Conservation (phyloP, 345 rosid species). For the Barbarea vulgaris region DNA sequence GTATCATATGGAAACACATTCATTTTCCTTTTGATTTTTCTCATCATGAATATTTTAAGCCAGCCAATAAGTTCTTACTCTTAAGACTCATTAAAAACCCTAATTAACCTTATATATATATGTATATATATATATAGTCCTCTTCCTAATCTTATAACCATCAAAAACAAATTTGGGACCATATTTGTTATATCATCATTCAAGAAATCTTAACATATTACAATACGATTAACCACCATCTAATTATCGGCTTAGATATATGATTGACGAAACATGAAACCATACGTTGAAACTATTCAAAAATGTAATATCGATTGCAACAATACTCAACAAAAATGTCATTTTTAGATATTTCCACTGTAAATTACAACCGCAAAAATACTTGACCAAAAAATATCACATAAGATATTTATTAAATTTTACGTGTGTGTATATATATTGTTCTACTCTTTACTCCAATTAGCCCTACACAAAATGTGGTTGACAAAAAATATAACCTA, state of each 20-base stretch:
- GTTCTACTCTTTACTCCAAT: slow-evolving; percentile 21
- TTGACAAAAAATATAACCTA: slow-evolving; percentile 8
- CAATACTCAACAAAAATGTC: not conserved
- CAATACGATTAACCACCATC: not conserved
- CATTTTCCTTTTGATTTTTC: slow-evolving; percentile 42
- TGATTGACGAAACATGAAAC: not conserved
- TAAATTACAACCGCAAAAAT: slow-evolving; percentile 29
- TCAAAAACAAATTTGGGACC: not conserved
- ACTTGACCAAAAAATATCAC: slow-evolving; percentile 2
- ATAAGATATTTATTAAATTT: slow-evolving; percentile 10
- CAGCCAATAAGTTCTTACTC: slow-evolving; percentile 19
- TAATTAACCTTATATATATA: not conserved
- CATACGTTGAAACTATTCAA: not conserved
- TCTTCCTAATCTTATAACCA: not conserved
- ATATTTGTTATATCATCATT: slow-evolving; percentile 3
- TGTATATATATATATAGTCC: not conserved
- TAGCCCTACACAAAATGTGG: slow-evolving; percentile 36
- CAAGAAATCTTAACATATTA: not conserved
- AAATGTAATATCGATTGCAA: not conserved
- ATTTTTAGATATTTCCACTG: not conserved
- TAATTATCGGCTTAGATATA: not conserved
- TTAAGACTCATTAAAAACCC: slow-evolving; percentile 8
- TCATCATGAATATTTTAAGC: slow-evolving; percentile 31
- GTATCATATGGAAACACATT: slow-evolving; percentile 35
- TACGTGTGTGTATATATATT: slow-evolving; percentile 13